These are phyloP conservation scores for Fabrea salina DNA, from an alignment of 169 alveolate species.

Conservation along the genomic window DNA sequence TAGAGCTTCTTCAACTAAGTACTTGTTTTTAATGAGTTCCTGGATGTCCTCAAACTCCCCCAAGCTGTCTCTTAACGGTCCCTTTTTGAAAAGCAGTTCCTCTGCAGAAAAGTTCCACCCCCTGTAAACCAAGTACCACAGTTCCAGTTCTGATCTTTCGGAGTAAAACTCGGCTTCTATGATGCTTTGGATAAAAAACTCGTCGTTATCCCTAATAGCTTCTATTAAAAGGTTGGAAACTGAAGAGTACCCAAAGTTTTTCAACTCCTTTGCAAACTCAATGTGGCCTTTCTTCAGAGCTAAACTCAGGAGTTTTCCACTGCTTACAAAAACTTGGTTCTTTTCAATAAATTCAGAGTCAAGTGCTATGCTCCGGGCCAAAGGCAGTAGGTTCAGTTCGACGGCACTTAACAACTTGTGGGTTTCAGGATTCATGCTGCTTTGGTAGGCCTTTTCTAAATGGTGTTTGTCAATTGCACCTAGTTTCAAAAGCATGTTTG, in stretches of 20 bases:
- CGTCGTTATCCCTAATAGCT: slow-evolving; percentile 15
- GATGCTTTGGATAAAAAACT: background rate
- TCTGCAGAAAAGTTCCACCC: background rate
- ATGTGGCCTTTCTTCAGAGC: slow-evolving; percentile 9
- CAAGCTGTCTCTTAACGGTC: too few relatives aligned
- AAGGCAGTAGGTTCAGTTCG: background rate
- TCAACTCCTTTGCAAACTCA: background rate
- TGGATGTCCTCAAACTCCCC: too few relatives aligned
- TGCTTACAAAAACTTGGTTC: background rate
- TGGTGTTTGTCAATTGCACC: background rate
- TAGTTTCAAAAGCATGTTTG: background rate
- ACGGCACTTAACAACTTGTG: slow-evolving; percentile 11
- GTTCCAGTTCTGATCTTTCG: background rate
- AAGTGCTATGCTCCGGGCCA: background rate
- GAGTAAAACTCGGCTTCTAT: background rate
- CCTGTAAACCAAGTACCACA: slow-evolving; percentile 14
- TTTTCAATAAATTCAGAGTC: background rate
- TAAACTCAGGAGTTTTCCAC: slow-evolving; percentile 6
- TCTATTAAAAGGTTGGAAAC: background rate
- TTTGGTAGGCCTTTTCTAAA: background rate
- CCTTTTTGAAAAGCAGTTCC: background rate
- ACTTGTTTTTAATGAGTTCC: background rate
- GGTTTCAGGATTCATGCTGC: background rate
- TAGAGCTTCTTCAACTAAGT: background rate
- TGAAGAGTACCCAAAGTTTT: background rate